These are phyloP conservation scores for Pleurotus sapidus DNA, from an alignment of 768 basidiomycete genomes.

Conservation along the genomic window DNA sequence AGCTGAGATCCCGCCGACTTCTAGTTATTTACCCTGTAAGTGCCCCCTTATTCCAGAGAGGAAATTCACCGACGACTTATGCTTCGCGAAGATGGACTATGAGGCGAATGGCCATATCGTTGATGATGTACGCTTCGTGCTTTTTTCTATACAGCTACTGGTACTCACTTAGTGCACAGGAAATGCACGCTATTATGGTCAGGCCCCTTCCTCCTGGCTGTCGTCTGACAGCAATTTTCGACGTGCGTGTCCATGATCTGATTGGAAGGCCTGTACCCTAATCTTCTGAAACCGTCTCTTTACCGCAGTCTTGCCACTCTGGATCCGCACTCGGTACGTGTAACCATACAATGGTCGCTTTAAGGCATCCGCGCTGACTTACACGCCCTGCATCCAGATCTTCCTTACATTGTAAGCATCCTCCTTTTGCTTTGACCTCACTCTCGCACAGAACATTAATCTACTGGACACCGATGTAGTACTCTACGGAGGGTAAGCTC, in stretches of 20 bases:
- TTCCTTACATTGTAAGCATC: constrained; percentile 59
- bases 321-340: constrained; percentile 75
- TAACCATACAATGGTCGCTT: no score
- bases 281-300: neutral
- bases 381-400: constrained; percentile 36
- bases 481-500: constrained; percentile 92
- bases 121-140: constrained; percentile 70
- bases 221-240: constrained; percentile 81
- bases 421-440: neutral
- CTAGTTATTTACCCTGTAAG: constrained; percentile 82
- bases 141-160: constrained; percentile 6
- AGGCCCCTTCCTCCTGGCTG: constrained; percentile 27
- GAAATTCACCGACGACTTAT: no score
- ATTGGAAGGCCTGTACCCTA: neutral
- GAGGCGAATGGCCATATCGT: constrained; percentile 72
- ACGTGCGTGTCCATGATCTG: constrained; percentile 44
- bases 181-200: constrained; percentile 70
- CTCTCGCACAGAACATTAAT: no score
- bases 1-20: neutral
- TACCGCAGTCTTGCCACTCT: constrained; percentile 80
- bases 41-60: constrained; percentile 34
- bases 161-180: constrained; percentile 30
- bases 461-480: constrained; percentile 36
- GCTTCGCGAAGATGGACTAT: constrained; percentile 35
- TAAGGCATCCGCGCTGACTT: neutral